Evolutionary conservation across 2,329 filamentous ascomycete species (phyloP), one percentile per base, ranked within the genome.

Genomic region (Alternaria consortialis): DNA sequence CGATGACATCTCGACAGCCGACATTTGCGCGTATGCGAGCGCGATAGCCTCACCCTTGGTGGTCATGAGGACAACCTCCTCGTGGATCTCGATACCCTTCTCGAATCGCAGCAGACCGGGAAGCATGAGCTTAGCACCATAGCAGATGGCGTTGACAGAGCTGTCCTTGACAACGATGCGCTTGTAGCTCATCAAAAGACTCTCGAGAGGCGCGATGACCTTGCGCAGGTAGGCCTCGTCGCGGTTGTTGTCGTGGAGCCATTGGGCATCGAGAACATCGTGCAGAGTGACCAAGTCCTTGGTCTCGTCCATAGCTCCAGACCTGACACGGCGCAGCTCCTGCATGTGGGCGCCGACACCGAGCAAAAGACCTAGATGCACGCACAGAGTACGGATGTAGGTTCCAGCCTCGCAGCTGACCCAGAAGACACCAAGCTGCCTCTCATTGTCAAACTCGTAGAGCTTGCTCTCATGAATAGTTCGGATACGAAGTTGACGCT

Each of bases 21-120:
- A 97, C 95, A 99, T 99, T 81, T 97, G 92, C 17, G 95, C 93
- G 74, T 97, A 97, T 74, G 91, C 95, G 64, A 99, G 88, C 61
- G 95, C 95, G 76, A 99, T 97, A 44, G 95, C 95, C 84, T 99
- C 95, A 74, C 95, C 95, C 87, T 99, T 99, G 76, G 95, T 98
- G 59, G 95, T 98, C 90, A 99, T 98, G 63, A 99, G 85, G 37
- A 99, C 93, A 75, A 98, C 90, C 83, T 99, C 95, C 80, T 99
- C 95, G 79, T 97, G 90, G 65, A 95, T 88, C 81, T 98, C 93
- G 78, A 98, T 97, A 65, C 88, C 92, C 71, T 90, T 84, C 85
- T 97, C 94, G 80, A 97, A 98, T 78, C 95, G 89, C 66, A 99
- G 84, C 56, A 99, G 87, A 84, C 95, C 95, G 50, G 95, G 95